A percentile compares a stretch with the other conserved stretches of the same genome.
These are phyloP conservation scores for Chalciporus pseudorubinellus DNA, from an alignment of 768 basidiomycete species.

Conservation along the genomic window DNA sequence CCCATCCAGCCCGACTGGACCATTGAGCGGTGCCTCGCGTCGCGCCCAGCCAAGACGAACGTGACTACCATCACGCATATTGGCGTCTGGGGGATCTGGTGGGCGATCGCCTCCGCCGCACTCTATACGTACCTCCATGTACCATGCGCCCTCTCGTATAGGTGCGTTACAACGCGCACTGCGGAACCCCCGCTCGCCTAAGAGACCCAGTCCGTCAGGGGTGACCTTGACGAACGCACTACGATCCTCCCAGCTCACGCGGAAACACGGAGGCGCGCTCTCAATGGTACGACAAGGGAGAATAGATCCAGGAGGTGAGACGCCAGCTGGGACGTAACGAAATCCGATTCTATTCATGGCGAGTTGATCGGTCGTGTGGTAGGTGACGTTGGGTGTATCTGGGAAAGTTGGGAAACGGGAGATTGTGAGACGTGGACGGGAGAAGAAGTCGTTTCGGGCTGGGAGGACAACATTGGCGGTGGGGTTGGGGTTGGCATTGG, in stretches of 20 bases:
- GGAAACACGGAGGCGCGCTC: slow-evolving; percentile 62
- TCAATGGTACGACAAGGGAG: slow-evolving; percentile 79
- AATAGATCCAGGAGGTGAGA: slow-evolving; percentile 54
- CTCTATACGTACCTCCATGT: slow-evolving; percentile 84
- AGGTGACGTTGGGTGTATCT: slow-evolving; percentile 51
- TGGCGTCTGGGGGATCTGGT: slow-evolving; percentile 40
- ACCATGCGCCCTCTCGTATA: slow-evolving; percentile 88
- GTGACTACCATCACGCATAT: slow-evolving; percentile 66
- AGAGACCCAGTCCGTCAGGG: slow-evolving; percentile 70
- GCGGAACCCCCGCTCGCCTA: slow-evolving; percentile 86
- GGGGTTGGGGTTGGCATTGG: slow-evolving; percentile 28
- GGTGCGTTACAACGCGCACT: slow-evolving; percentile 89
- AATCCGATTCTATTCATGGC: slow-evolving; percentile 76
- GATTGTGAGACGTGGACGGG: slow-evolving; percentile 67
- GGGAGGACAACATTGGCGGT: slow-evolving; percentile 53
- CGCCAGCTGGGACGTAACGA: slow-evolving; percentile 78
- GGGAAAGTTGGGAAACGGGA: slow-evolving; percentile 73
- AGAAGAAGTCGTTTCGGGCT: slow-evolving; percentile 65
- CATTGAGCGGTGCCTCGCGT: slow-evolving; percentile 90
- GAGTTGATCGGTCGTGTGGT: slow-evolving; percentile 66
- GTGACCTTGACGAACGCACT: slow-evolving; percentile 77
- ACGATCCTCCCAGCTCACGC: slow-evolving; percentile 91
- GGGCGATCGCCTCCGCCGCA: slow-evolving; percentile 65
- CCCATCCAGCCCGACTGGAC: slow-evolving; percentile 88
- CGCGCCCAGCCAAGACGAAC: slow-evolving; percentile 91